Evolutionary conservation across 2,329 filamentous ascomycete genomes (phyloP).

Genomic region (Scedosporium apiospermum): DNA sequence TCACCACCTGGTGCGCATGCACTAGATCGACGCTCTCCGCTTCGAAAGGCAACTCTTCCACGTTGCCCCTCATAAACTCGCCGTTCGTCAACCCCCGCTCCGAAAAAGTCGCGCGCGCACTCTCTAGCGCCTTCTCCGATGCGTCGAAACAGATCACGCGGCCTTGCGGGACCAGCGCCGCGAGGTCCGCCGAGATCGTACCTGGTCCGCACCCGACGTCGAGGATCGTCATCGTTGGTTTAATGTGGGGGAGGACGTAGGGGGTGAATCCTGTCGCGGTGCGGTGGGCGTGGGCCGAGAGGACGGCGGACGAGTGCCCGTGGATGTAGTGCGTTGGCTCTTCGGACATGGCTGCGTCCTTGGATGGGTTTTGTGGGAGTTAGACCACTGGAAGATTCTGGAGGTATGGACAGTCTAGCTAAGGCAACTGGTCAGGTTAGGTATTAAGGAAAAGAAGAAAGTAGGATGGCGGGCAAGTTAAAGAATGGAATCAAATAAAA

Average conservation of each 20-base stretch:
- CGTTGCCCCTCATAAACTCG: slow-evolving; percentile 22
- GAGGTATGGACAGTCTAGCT: not conserved
- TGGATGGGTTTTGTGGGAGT: not conserved
- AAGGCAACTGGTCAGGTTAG: no score
- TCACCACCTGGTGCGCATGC: slow-evolving; percentile 32
- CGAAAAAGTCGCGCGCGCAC: slow-evolving; percentile 16
- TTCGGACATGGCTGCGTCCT: not conserved
- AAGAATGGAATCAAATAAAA: no score
- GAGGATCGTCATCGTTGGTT: slow-evolving; percentile 27
- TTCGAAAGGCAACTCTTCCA: slow-evolving; percentile 26
- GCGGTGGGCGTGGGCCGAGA: slow-evolving; percentile 27
- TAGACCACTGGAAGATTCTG: not conserved
- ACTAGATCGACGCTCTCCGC: slow-evolving; percentile 32
- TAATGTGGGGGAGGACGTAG: slow-evolving; percentile 32
- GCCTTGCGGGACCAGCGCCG: slow-evolving; percentile 28
- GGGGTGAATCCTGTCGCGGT: slow-evolving; percentile 32
- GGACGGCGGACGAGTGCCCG: slow-evolving; percentile 28
- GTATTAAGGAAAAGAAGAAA: no score
- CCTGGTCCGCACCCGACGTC: slow-evolving; percentile 40
- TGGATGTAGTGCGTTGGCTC: slow-evolving; percentile 20
- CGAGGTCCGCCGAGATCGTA: slow-evolving; percentile 35
- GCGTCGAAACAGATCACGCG: slow-evolving; percentile 28
- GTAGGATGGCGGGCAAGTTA: no score
- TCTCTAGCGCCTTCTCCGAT: slow-evolving; percentile 19
- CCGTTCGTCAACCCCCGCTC: slow-evolving; percentile 14